phyloP scores from a whole-genome alignment of 129 eudicot species.

The Artemisia tridentata region DNA sequence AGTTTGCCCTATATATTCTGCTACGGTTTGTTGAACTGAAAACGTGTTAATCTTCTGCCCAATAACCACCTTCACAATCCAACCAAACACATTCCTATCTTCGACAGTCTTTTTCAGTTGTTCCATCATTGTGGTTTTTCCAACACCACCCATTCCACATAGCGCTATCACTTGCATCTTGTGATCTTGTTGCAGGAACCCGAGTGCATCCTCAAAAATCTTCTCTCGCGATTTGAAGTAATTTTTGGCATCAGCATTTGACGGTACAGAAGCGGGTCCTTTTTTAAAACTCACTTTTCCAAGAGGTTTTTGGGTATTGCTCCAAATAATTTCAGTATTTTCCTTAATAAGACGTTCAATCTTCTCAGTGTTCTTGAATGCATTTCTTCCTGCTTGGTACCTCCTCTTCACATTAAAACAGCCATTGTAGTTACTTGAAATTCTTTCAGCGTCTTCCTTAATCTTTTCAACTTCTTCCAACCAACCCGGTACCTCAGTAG shows the following conservation, averaged over 20 bases:
- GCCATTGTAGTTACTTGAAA: background rate
- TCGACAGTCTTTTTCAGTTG: constrained; percentile 1
- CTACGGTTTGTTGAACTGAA: constrained; percentile 2
- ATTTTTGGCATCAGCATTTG: background rate
- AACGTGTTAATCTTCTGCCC: background rate
- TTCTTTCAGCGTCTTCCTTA: background rate
- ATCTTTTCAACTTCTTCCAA: constrained; percentile 12
- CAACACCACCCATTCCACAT: constrained; percentile 29
- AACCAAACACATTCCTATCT: background rate
- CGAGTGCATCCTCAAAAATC: background rate
- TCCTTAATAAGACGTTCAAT: background rate
- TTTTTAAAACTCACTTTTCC: background rate
- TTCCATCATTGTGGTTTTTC: constrained; percentile 29
- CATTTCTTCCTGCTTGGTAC: background rate
- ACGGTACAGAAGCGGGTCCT: background rate
- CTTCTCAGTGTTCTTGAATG: background rate
- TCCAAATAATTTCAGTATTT: background rate
- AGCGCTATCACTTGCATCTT: constrained; percentile 4
- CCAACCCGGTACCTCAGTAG: constrained; percentile 17
- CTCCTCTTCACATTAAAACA: constrained; percentile 17
- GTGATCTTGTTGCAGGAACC: constrained; percentile 12
- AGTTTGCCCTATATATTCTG: background rate
- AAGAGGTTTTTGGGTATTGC: background rate
- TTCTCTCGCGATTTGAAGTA: constrained; percentile 9
- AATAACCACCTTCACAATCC: constrained; percentile 8